These are phyloP conservation scores for Neofusicoccum sp. DNA, from an alignment of 2,329 filamentous ascomycete species.

Conservation along the genomic window DNA sequence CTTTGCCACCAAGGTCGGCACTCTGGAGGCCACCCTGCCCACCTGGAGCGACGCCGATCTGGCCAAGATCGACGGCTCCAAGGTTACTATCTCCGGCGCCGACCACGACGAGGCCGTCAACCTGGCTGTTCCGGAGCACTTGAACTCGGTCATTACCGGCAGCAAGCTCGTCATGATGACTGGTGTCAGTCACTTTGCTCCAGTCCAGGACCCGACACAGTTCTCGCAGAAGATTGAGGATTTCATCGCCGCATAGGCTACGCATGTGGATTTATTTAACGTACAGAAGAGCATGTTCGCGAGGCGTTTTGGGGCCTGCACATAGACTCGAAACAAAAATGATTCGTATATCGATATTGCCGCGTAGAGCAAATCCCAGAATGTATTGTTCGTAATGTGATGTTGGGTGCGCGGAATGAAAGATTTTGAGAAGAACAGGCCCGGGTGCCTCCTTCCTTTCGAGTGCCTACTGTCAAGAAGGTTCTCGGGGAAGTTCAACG, in stretches of 20 bases:
- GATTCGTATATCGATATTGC: no score
- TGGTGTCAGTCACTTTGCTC: conserved; percentile 46
- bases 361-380: no score
- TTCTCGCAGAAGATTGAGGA: conserved; percentile 22
- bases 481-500: no score
- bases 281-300: no score
- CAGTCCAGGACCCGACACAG: conserved; percentile 40
- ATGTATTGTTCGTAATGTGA: no score
- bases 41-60: conserved; percentile 27
- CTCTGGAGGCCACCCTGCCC: conserved; percentile 39
- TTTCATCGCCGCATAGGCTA: conserved; percentile 11
- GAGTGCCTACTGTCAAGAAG: no score
- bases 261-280: no score
- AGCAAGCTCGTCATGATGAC: conserved; percentile 38
- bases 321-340: no score
- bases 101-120: conserved; percentile 43
- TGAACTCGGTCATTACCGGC: conserved; percentile 38
- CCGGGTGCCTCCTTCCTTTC: no score
- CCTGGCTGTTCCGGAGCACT: conserved; percentile 33
- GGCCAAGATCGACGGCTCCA: conserved; percentile 26
- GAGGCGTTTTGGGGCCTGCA: no score
- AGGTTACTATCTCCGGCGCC: conserved; percentile 30
- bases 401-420: no score
- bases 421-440: no score
- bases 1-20: conserved; percentile 40